These are phyloP conservation scores for Leccinum barrowsii DNA, from an alignment of 768 basidiomycete species.

Conservation along the genomic window DNA sequence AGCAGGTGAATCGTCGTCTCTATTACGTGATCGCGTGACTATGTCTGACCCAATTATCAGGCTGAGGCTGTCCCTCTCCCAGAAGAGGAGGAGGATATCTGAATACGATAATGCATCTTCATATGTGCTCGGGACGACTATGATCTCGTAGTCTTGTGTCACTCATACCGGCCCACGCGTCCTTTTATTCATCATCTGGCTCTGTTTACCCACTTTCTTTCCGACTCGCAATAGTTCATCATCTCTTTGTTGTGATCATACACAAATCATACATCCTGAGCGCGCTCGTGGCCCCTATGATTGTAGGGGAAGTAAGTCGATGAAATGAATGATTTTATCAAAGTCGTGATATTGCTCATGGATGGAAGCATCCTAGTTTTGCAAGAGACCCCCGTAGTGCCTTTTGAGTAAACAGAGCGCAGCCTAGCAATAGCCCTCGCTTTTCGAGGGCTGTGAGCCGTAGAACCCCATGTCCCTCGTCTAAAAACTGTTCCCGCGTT, in stretches of 20 bases:
- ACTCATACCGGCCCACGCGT: conserved; percentile 14
- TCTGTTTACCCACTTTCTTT: conserved; percentile 19
- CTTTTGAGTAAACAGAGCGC: conserved; percentile 2
- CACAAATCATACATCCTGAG: conserved; percentile 18
- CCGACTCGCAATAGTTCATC: conserved; percentile 21
- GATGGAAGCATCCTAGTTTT: background rate
- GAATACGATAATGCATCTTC: conserved; percentile 26
- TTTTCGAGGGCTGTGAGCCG: conserved; percentile 23
- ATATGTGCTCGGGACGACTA: conserved; percentile 19
- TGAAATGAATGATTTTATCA: background rate
- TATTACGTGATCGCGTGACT: background rate
- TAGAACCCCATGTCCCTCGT: conserved; percentile 7
- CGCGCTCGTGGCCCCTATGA: background rate
- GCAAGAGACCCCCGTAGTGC: background rate
- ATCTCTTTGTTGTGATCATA: conserved; percentile 25
- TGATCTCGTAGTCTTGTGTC: conserved; percentile 20
- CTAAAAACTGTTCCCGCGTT: conserved; percentile 16
- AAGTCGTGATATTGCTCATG: background rate
- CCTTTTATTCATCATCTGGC: conserved; percentile 17
- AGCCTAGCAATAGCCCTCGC: conserved; percentile 13
- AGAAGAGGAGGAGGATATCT: conserved; percentile 93
- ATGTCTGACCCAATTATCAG: conserved; percentile 35
- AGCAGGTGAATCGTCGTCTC: conserved; percentile 42
- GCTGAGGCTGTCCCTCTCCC: conserved; percentile 93
- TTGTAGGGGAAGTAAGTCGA: conserved; percentile 5